These are phyloP conservation scores for Chloridella minuta DNA, from an alignment of 352 stramenopile species.

Conservation along the genomic window DNA sequence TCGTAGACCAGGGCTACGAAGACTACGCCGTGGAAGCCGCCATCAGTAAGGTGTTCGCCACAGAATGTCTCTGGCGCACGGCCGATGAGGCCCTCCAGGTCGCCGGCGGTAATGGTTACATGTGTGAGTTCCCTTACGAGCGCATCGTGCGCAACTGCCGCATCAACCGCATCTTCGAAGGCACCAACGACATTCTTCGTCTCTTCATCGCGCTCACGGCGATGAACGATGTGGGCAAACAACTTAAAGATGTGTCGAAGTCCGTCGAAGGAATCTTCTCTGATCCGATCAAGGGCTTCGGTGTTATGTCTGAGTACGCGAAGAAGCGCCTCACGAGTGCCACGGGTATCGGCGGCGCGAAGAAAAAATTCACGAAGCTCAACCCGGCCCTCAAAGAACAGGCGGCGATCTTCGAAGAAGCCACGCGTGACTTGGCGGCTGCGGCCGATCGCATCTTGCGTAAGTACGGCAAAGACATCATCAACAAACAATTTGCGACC, in stretches of 20 bases:
- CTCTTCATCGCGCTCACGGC: conserved; percentile 17
- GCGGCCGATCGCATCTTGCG: conserved; percentile 34
- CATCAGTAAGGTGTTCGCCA: conserved; percentile 50
- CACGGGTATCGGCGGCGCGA: neutral
- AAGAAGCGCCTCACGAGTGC: conserved; percentile 11
- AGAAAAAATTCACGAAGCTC: neutral
- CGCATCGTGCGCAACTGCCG: conserved; percentile 14
- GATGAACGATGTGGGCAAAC: conserved; percentile 11
- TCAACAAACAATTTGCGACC: conserved; percentile 44
- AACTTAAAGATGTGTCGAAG: conserved; percentile 14
- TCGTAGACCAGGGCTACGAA: conserved; percentile 42
- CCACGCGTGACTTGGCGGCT: conserved; percentile 24
- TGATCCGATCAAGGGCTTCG: conserved; percentile 14
- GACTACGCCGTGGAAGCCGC: conserved; percentile 45
- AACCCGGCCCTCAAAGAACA: neutral
- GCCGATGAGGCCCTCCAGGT: conserved; percentile 52
- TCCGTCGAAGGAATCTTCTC: conserved; percentile 14
- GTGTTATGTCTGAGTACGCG: neutral
- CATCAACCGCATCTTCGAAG: conserved; percentile 18
- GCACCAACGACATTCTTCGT: conserved; percentile 17
- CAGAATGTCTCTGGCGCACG: conserved; percentile 34
- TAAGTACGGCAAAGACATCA: conserved; percentile 46
- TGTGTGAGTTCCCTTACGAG: conserved; percentile 14
- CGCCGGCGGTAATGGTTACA: conserved; percentile 30
- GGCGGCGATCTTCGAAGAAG: conserved; percentile 6